A percentile compares a stretch with the other conserved stretches of the same genome.
Evolutionary conservation across 202 grass and related monocot genomes (phyloP).

Genomic region (Schoenoplectus tabernaemontani): DNA sequence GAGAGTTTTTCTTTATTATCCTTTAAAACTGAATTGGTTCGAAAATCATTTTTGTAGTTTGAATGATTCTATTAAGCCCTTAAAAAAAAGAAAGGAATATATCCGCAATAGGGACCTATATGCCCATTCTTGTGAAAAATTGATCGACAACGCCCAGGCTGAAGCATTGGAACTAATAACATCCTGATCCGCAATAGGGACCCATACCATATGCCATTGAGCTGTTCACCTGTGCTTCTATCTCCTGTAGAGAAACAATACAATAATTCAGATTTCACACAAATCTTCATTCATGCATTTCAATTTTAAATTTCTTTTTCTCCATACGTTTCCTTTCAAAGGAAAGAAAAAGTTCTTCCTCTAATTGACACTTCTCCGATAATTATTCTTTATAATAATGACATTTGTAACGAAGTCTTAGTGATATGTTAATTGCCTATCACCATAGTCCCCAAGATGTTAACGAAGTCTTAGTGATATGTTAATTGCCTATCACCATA

Average conservation of each 20-base stretch:
- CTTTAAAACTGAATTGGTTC: no score
- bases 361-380: not conserved
- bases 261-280: no score
- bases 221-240: no score
- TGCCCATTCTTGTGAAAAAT: no score
- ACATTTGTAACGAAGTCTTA: not conserved
- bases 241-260: no score
- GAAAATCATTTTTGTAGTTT: not conserved
- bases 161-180: no score
- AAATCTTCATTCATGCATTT: not conserved
- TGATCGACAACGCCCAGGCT: no score
- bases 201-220: no score
- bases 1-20: no score
- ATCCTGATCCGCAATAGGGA: no score
- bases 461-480: not conserved
- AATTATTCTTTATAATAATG: not conserved
- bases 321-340: not conserved
- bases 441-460: not conserved
- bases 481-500: not conserved
- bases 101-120: no score
- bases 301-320: not conserved
- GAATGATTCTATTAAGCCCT: not conserved
- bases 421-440: not conserved
- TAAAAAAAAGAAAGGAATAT: no score
- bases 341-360: not conserved